Evolutionary conservation across 2,329 filamentous ascomycete species (phyloP).

Genomic region (Verticillium nubilum): DNA sequence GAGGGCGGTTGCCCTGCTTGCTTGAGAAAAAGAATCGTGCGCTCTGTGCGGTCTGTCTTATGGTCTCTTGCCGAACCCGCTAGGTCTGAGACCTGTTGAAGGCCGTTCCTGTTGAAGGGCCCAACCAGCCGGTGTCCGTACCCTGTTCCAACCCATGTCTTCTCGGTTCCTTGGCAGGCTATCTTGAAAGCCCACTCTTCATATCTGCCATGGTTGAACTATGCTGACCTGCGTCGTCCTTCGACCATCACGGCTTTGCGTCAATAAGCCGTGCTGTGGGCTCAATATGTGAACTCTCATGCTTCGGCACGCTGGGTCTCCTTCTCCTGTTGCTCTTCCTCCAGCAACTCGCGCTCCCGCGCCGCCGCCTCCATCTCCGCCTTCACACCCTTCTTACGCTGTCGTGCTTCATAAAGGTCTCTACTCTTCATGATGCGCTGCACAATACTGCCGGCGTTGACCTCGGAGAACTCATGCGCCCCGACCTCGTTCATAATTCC

Average conservation of each 20-base stretch:
- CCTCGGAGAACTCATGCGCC: conserved; percentile 72
- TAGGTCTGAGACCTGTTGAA: conserved; percentile 9
- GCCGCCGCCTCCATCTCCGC: conserved; percentile 66
- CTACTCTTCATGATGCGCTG: conserved; percentile 82
- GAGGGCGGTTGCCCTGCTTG: too few species aligned
- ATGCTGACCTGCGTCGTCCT: background rate
- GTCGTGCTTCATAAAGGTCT: conserved; percentile 84
- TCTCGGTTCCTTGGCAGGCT: background rate
- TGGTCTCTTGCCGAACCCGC: background rate
- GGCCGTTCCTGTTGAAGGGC: conserved; percentile 1
- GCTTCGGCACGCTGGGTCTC: conserved; percentile 31
- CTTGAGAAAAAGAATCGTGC: too few species aligned
- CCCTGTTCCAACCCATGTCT: background rate
- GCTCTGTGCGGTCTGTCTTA: too few species aligned
- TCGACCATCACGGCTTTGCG: background rate
- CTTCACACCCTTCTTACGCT: conserved; percentile 86
- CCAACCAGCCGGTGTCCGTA: background rate
- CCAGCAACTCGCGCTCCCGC: conserved; percentile 55
- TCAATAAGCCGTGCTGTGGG: background rate
- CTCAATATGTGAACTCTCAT: background rate
- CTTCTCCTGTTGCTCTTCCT: conserved; percentile 49
- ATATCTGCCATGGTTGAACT: background rate
- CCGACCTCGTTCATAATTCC: conserved; percentile 79
- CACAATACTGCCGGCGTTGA: conserved; percentile 91
- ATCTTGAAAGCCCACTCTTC: conserved; percentile 1